Evolutionary conservation across 2,329 filamentous ascomycete species (phyloP).

Genomic region (Myriosclerotinia curreyana): DNA sequence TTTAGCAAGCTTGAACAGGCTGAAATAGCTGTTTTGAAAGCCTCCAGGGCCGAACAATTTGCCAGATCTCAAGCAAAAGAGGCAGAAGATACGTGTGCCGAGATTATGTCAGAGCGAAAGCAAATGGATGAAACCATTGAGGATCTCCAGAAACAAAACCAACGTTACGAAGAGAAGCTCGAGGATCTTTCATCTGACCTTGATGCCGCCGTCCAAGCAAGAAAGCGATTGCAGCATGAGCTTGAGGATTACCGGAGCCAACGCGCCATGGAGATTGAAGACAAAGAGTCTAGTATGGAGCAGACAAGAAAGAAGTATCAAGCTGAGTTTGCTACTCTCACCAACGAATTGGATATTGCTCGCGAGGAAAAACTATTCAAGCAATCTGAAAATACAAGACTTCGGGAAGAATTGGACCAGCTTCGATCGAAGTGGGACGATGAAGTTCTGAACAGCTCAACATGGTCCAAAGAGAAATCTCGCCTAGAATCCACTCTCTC

Average conservation of each 20-base stretch:
- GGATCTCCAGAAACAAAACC: constrained; percentile 84
- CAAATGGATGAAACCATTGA: constrained; percentile 85
- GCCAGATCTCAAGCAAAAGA: constrained; percentile 86
- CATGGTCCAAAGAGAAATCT: constrained; percentile 97
- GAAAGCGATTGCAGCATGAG: constrained; percentile 93
- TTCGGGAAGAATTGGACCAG: constrained; percentile 95
- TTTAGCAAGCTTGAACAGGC: constrained; percentile 97
- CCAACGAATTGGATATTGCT: constrained; percentile 88
- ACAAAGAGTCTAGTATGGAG: constrained; percentile 94
- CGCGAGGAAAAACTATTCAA: constrained; percentile 83
- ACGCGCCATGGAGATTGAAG: constrained; percentile 91
- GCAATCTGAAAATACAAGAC: constrained; percentile 79
- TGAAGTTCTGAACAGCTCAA: constrained; percentile 94
- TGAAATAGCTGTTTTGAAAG: constrained; percentile 92
- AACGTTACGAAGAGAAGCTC: constrained; percentile 84
- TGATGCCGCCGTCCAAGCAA: constrained; percentile 78
- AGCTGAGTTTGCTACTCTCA: constrained; percentile 81
- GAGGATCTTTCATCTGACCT: constrained; percentile 91
- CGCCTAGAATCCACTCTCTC: constrained; percentile 85
- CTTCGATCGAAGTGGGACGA: constrained; percentile 97
- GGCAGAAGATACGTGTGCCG: constrained; percentile 84
- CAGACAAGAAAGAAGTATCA: constrained; percentile 98
- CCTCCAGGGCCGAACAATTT: constrained; percentile 87
- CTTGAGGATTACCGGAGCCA: constrained; percentile 96
- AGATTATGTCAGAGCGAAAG: constrained; percentile 87